Percentiles rank a stretch among this genome's conserved stretches.
Conservation (phyloP, 1,284 basidiomycete genomes). For the Pascua sp. region DNA sequence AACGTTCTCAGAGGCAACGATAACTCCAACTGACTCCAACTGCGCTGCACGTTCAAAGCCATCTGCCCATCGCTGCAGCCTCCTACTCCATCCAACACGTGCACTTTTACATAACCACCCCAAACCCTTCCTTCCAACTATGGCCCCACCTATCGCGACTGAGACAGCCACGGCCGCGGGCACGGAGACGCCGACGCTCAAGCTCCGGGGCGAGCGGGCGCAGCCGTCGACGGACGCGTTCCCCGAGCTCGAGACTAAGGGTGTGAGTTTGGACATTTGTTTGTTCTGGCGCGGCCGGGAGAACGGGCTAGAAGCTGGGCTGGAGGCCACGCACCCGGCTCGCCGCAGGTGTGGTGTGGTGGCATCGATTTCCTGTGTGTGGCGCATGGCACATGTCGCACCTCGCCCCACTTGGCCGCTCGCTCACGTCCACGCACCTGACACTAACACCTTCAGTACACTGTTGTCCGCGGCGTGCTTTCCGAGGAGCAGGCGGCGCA, state of each 20-base stretch:
- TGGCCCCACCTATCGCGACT: slow-evolving; percentile 3
- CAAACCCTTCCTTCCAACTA: not conserved
- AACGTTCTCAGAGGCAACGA: too few relatives aligned
- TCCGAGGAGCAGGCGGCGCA: slow-evolving; percentile 29
- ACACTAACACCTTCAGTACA: slow-evolving; percentile 26
- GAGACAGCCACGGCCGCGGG: not conserved
- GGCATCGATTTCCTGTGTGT: too few relatives aligned
- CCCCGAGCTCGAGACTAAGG: slow-evolving; percentile 27
- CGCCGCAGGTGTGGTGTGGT: not conserved
- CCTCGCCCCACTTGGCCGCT: too few relatives aligned
- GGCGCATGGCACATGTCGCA: too few relatives aligned
- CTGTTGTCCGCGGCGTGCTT: slow-evolving; percentile 43
- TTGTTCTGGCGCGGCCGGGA: too few relatives aligned
- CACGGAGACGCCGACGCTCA: slow-evolving; percentile 14
- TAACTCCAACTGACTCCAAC: too few relatives aligned
- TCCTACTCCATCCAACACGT: too few relatives aligned
- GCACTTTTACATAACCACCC: too few relatives aligned
- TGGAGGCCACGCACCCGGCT: not conserved
- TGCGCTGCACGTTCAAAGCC: too few relatives aligned
- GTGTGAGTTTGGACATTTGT: slow-evolving; percentile 20
- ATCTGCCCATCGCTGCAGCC: too few relatives aligned
- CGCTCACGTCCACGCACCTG: not conserved
- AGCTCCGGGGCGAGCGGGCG: slow-evolving; percentile 20
- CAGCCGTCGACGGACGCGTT: slow-evolving; percentile 17
- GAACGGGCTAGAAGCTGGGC: not conserved